These are phyloP conservation scores for Pichia norvegensis DNA, from an alignment of 1,139 yeast species.

Conservation along the genomic window DNA sequence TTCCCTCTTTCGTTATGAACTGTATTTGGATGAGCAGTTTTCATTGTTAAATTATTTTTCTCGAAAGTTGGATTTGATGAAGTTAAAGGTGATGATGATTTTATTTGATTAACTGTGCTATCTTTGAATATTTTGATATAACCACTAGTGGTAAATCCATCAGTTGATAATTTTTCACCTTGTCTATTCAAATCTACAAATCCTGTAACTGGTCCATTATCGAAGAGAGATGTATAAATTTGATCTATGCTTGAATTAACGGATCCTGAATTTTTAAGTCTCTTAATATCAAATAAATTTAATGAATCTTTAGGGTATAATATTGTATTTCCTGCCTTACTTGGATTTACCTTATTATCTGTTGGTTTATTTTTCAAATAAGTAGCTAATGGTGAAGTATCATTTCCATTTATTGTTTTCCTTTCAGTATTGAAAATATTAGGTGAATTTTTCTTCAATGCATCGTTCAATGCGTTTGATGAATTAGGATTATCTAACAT, in stretches of 20 bases:
- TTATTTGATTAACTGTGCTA: conserved; percentile 38
- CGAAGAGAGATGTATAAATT: conserved; percentile 19
- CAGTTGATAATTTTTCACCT: conserved; percentile 4
- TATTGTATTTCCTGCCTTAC: conserved; percentile 16
- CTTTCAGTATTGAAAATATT: conserved; percentile 5
- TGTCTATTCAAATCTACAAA: conserved; percentile 22
- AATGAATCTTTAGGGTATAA: conserved; percentile 30
- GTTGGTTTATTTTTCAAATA: neutral
- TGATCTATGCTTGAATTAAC: conserved; percentile 19
- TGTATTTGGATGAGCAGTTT: neutral
- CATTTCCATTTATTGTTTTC: conserved; percentile 1
- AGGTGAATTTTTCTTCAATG: conserved; percentile 7
- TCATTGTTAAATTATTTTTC: neutral
- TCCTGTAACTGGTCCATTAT: conserved; percentile 27
- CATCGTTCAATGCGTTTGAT: conserved; percentile 21
- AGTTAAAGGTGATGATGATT: conserved; percentile 40
- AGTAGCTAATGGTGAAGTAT: conserved; percentile 1
- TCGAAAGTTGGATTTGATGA: neutral
- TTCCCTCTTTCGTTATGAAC: neutral
- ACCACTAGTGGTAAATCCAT: conserved; percentile 48
- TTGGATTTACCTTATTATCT: neutral
- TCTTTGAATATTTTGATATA: conserved; percentile 38
- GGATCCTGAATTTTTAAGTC: neutral
- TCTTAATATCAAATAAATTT: conserved; percentile 16
- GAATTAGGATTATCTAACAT: conserved; percentile 38